These are phyloP conservation scores for Trifolium subterraneum DNA, from an alignment of 306 rosid genomes.

Conservation along the genomic window DNA sequence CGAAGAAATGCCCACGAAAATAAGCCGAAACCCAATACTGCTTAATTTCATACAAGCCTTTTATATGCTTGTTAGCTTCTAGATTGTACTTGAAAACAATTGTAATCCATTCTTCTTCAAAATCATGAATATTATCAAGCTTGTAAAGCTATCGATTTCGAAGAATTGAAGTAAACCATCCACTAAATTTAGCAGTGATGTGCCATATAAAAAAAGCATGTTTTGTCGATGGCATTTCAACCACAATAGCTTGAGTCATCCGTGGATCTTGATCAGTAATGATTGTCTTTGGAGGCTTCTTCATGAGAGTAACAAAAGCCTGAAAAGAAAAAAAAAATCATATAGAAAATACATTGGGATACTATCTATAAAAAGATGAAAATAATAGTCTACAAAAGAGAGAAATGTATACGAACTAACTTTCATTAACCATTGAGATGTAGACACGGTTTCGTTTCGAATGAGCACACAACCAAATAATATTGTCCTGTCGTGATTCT, in stretches of 20 bases:
- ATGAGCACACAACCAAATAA: slow-evolving; percentile 13
- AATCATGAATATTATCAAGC: too few relatives aligned
- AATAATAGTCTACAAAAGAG: not conserved
- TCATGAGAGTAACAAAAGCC: not conserved
- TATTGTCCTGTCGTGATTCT: not conserved
- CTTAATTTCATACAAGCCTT: too few relatives aligned
- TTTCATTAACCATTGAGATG: not conserved
- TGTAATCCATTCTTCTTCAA: too few relatives aligned
- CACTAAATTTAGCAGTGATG: slow-evolving; percentile 21
- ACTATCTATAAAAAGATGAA: not conserved
- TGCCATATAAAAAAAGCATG: slow-evolving; percentile 5
- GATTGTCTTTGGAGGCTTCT: not conserved
- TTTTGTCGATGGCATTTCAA: slow-evolving; percentile 5
- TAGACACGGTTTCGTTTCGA: not conserved
- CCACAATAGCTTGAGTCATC: not conserved
- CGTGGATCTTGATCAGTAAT: not conserved
- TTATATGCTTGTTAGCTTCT: too few relatives aligned
- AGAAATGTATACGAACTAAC: not conserved
- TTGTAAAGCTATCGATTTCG: too few relatives aligned
- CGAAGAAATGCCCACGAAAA: too few relatives aligned
- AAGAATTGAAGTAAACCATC: slow-evolving; percentile 22
- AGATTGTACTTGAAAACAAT: too few relatives aligned
- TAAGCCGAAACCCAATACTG: too few relatives aligned
- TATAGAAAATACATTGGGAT: not conserved
- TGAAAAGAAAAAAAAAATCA: not conserved